Base-by-base conservation (phyloP, 495 filamentous ascomycete species). In the Trichoderma gamsii region DNA sequence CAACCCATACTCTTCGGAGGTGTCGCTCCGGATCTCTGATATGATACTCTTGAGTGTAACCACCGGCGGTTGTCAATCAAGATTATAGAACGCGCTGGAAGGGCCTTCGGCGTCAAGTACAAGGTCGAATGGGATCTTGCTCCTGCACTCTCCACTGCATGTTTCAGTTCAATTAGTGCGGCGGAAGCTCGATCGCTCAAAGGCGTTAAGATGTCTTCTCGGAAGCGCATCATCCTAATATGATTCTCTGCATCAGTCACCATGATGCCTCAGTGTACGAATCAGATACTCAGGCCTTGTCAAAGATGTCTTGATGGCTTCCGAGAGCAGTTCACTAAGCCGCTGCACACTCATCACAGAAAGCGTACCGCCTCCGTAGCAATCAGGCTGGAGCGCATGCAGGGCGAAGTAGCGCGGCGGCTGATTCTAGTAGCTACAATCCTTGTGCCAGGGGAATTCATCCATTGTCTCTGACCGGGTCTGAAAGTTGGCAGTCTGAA, bases 41-140 rank as follows among this genome's bases (percentile, higher is more conserved):
- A 4, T 76, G 66, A 65, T 71, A n/a, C 79, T 4, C 79, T 70
- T 2, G 76, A 63, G 74, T 81, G 78, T 15, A 81, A 68, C 75
- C 76, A 81, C 1, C 76, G 72, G 0, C 69, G 64, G 68, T 80
- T 81, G 65, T 80, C 78, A 49, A 79, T 67, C 38, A 80, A 21
- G 46, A 80, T 69, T 38, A 80, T 74, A 6, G 76, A 72, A 1
- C 75, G 72, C 35, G 59, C 21, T 0, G 73, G 77, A 1, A 81
- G n/a, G 21, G 4, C 68, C 1, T 73, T 49, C 0, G 78, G 25
- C 0, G 68, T 72, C 0, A 81, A 52, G 66, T 79, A 61, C 43
- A 67, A 1, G 52, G 46, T 59, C 25, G 16, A 38, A 16, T 44
- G 41, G 29, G 0, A 29, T 64, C 56, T 27, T 2, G 56, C 56